phyloP scores from a whole-genome alignment of 2,329 filamentous ascomycete species.

The Pyrenochaeta sp. region DNA sequence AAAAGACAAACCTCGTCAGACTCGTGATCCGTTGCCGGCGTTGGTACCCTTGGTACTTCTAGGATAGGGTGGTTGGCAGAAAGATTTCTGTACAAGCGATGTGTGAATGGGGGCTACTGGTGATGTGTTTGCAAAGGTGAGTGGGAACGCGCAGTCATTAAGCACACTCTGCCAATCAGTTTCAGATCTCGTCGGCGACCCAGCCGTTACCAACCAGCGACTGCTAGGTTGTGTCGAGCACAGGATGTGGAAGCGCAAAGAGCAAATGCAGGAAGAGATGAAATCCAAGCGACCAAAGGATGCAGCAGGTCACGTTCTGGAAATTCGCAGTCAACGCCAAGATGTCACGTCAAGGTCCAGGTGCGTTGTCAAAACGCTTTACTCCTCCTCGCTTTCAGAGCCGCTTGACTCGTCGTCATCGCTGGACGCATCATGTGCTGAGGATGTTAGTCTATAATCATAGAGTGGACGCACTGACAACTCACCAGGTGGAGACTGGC shows the following conservation, averaged over 20 bases:
- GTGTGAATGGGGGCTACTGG: constrained; percentile 5
- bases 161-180: constrained; percentile 11
- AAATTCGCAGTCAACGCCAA: constrained; percentile 4
- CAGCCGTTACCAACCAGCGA: neutral
- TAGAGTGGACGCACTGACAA: constrained; percentile 19
- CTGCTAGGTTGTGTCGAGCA: neutral
- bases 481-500: constrained; percentile 53
- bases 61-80: constrained; percentile 5
- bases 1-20: constrained; percentile 32
- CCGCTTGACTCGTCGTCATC: constrained; percentile 59
- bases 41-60: constrained; percentile 14
- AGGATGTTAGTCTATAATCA: constrained; percentile 26
- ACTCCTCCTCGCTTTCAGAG: constrained; percentile 62
- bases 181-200: constrained; percentile 7
- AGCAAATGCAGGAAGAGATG: constrained; percentile 13
- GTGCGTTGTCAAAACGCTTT: constrained; percentile 12
- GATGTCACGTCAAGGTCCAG: constrained; percentile 14
- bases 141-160: constrained; percentile 11
- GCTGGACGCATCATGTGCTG: constrained; percentile 57
- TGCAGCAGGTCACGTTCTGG: neutral
- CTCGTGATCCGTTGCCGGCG: constrained; percentile 28
- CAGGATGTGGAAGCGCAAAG: constrained; percentile 6
- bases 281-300: constrained; percentile 9
- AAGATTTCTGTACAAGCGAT: constrained; percentile 35
- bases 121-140: neutral